Evolutionary conservation across 2,329 filamentous ascomycete species (phyloP).

Genomic region (Purpureocillium takamizusanense): DNA sequence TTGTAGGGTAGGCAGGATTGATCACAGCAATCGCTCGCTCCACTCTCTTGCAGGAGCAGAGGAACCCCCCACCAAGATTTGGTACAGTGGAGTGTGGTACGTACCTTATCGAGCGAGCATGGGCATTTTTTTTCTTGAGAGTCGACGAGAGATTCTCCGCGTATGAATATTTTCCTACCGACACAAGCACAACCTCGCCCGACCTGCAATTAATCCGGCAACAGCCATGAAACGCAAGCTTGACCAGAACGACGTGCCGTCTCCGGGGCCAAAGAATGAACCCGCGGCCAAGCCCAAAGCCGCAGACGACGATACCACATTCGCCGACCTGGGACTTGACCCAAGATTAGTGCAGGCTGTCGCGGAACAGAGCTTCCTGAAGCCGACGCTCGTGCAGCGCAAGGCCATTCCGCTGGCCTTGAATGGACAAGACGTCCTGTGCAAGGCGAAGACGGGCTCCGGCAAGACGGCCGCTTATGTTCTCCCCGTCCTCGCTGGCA

Average conservation of each 20-base stretch:
- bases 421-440: constrained; percentile 80
- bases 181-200: too few species aligned
- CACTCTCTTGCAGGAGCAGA: too few species aligned
- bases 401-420: constrained; percentile 82
- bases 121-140: not conserved
- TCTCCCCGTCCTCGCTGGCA: constrained; percentile 76
- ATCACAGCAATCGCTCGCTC: too few species aligned
- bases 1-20: too few species aligned
- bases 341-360: constrained; percentile 78
- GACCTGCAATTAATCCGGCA: not conserved
- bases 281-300: constrained; percentile 18
- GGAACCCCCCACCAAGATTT: too few species aligned
- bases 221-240: constrained; percentile 52
- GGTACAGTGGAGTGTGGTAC: too few species aligned
- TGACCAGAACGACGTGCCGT: constrained; percentile 43
- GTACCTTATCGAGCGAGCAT: not conserved
- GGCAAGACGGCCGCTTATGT: constrained; percentile 97
- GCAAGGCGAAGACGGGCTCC: constrained; percentile 88
- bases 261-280: constrained; percentile 14
- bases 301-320: constrained; percentile 41
- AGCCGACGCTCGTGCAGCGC: constrained; percentile 81
- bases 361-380: constrained; percentile 72
- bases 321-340: constrained; percentile 73
- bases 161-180: too few species aligned
- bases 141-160: too few species aligned